Evolutionary conservation across 2,329 filamentous ascomycete genomes (phyloP).

Genomic region (Paecilomyces sp.): DNA sequence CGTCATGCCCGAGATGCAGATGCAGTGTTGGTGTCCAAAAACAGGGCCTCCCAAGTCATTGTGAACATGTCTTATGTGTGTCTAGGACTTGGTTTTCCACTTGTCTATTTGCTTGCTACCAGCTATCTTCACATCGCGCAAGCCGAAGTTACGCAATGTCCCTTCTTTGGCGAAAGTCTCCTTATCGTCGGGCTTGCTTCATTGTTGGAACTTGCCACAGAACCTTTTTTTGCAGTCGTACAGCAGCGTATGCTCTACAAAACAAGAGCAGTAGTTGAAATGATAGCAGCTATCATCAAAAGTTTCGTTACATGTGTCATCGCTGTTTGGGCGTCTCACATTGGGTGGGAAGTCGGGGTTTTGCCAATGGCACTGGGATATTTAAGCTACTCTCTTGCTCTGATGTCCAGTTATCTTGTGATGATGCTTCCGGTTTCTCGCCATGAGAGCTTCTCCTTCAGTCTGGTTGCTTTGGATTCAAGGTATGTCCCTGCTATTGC

Average conservation of each 20-base stretch:
- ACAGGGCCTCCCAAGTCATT: constrained; percentile 56
- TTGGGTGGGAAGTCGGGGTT: constrained; percentile 57
- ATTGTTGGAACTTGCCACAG: constrained; percentile 69
- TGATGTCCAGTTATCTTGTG: constrained; percentile 64
- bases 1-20: constrained; percentile 3
- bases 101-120: constrained; percentile 58
- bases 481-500: constrained; percentile 27
- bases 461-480: constrained; percentile 40
- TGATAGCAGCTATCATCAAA: constrained; percentile 68
- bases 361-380: constrained; percentile 88
- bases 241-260: constrained; percentile 76
- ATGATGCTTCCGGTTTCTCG: constrained; percentile 53
- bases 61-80: constrained; percentile 85
- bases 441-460: constrained; percentile 60
- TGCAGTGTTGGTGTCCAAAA: constrained; percentile 14
- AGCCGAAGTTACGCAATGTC: constrained; percentile 46
- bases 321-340: constrained; percentile 56
- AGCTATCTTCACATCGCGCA: constrained; percentile 57
- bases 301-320: constrained; percentile 67
- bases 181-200: constrained; percentile 51
- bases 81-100: constrained; percentile 58
- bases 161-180: constrained; percentile 56
- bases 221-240: constrained; percentile 83
- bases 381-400: constrained; percentile 61
- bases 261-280: constrained; percentile 74